Evolutionary conservation across 2,329 filamentous ascomycete species (phyloP).

Genomic region (Fusarium sp.): DNA sequence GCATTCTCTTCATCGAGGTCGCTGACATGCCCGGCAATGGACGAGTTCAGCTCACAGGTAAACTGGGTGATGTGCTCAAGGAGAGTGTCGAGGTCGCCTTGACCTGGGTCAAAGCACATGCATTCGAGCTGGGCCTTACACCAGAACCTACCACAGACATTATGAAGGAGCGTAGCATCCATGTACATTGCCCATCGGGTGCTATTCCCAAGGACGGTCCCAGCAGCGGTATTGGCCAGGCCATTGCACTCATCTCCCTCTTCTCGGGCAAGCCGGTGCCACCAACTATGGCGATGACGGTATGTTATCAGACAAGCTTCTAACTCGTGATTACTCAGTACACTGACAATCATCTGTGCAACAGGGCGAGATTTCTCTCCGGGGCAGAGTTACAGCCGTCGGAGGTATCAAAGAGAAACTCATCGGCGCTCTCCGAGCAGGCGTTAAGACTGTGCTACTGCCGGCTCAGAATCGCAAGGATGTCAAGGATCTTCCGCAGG

Average conservation of each 20-base stretch:
- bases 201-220: slow-evolving; percentile 95
- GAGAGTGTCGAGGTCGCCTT: slow-evolving; percentile 97
- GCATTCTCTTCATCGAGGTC: slow-evolving; percentile 98
- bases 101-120: slow-evolving; percentile 97
- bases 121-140: slow-evolving; percentile 89
- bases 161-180: slow-evolving; percentile 94
- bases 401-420: slow-evolving; percentile 99
- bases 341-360: slow-evolving; percentile 47
- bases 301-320: slow-evolving; percentile 58
- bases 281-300: slow-evolving; percentile 95
- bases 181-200: slow-evolving; percentile 95
- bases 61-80: slow-evolving; percentile 95
- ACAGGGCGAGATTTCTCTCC: slow-evolving; percentile 80
- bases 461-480: slow-evolving; percentile 94
- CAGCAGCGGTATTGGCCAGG: slow-evolving; percentile 92
- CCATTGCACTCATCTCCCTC: slow-evolving; percentile 90
- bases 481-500: slow-evolving; percentile 88
- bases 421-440: slow-evolving; percentile 92
- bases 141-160: slow-evolving; percentile 88
- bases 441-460: slow-evolving; percentile 93
- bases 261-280: slow-evolving; percentile 90
- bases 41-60: slow-evolving; percentile 94
- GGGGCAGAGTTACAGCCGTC: slow-evolving; percentile 92
- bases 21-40: slow-evolving; percentile 96
- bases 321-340: slow-evolving; percentile 26